Base-by-base conservation (phyloP, 768 basidiomycete species). In the Psilocybe sp. region DNA sequence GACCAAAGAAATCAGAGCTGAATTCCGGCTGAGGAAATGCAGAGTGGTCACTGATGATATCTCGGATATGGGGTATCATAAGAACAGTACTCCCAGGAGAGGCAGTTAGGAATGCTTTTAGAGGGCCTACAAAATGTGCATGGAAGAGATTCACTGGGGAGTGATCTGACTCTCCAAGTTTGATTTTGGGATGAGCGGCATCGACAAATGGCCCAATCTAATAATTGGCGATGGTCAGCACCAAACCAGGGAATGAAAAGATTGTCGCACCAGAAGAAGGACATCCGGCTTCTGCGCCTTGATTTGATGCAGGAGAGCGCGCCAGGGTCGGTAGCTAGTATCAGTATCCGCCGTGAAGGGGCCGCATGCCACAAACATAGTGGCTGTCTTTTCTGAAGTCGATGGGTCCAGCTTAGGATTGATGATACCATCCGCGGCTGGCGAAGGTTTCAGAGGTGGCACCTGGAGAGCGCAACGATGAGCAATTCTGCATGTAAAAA, bases 151-250 rank as follows among this genome's bases (percentile, higher is more conserved):
- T 78, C 4, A 69, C 55, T 0, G 90, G 87, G 1, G 80, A 72
- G 44, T 75, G 68, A 49, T 89, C 84, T 19, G 84, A 64, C 47
- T 92, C 87, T 5, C 96, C 97, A 3, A 73, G 67, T 62, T 82
- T 85, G 55, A 98, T 79, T 44, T 75, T 71, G 1, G 87, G 81
- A 64, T 98, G 92, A 14, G 76, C 65, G 0, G 80, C 68, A 56
- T 98, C 93, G 38, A 98, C 70, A 63, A 98, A 99, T 1, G 97
- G 97, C 0, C 97, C 97, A 28, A 92, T 69, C 96, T 99, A 54
- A 0, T 38, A 9, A 42, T 15, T 35, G 31, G 35, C 34, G 44
- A 37, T 39, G 40, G 43, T 12, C 33, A 41, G 49, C 15, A 11
- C 28, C 7, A 34, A 35, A 47, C 33, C 16, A 13, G 50, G 39